Base-by-base conservation (phyloP, 768 basidiomycete species). In the Pleurotus pulmonarius region DNA sequence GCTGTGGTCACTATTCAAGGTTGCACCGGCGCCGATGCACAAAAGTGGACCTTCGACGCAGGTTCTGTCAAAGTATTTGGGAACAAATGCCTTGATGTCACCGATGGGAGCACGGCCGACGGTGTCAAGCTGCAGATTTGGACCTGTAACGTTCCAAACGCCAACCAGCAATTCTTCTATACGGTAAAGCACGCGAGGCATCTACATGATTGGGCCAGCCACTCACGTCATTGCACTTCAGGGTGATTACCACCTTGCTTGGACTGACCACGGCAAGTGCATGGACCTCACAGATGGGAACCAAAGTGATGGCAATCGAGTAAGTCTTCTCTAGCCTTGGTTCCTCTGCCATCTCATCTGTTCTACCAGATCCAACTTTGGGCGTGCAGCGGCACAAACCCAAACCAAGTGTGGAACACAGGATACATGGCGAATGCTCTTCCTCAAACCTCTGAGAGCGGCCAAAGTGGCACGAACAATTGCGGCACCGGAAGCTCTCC, bases 281-380 rank as follows among this genome's bases (percentile, higher is more conserved):
- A 12, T 67, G 39, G 71, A 72, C 46, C 55, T 72, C 25, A 61
- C 67, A 1, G 60, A 58, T 43, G 69, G 71, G 4, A 65, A 37
- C 47, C 52, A 53, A 15, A 55, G 58, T 18, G 63, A 68, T 44
- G 69, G 69, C 1, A 73, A 65, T 29, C 59, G 56, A 5, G 69
- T 69, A 58, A 8, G 67, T 45, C 34, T 16, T 9, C 12, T 34
- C 12, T 34, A 6, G 13, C 49, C 12, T 4, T 34, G 12, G 15
- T 24, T 4, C 5, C 37, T 1, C 11, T 39, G 1, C 4, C n/a
- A n/a, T n/a, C 18, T 34, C 25, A 51, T n/a, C 3, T 20, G 18
- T 44, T 22, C 18, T 34, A 9, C 11, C 64, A 81, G 79, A 67
- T 77, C 12, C 78, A 80, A 70, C 65, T 81, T 49, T 82, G 77